Evolutionary conservation across 192 early-diverging fungal species (phyloP).

Genomic region (Rhizophagus prolifer): DNA sequence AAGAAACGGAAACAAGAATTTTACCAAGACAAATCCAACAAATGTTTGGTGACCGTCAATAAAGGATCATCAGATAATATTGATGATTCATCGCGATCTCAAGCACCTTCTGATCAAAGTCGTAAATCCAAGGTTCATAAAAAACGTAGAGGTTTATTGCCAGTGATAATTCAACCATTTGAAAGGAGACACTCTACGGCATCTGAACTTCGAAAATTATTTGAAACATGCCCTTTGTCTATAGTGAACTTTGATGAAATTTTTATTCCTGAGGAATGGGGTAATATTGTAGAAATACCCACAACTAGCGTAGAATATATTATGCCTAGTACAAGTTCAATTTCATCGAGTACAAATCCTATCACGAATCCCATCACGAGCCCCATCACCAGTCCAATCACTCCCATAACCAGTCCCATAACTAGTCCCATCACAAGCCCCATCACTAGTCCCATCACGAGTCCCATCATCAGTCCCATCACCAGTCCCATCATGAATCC

Average conservation of each 20-base stretch:
- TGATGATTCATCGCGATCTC: not conserved
- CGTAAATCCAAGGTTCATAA: not conserved
- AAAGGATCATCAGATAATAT: not conserved
- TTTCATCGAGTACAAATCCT: not conserved
- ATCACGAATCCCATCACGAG: not conserved
- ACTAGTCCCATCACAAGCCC: too few relatives aligned
- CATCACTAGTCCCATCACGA: too few relatives aligned
- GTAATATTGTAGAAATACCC: not conserved
- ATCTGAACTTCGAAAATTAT: conserved; percentile 23
- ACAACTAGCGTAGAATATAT: not conserved
- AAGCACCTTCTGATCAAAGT: not conserved
- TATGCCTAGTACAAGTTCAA: not conserved
- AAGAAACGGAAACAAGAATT: not conserved
- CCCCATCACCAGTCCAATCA: too few relatives aligned
- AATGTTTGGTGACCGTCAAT: not conserved
- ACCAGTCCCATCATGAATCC: too few relatives aligned
- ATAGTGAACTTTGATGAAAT: conserved; percentile 16
- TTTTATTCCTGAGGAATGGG: conserved; percentile 19
- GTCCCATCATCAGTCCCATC: too few relatives aligned
- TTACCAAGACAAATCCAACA: not conserved
- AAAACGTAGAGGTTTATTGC: not conserved
- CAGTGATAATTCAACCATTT: not conserved
- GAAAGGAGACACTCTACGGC: conserved; percentile 12
- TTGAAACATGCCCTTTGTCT: conserved; percentile 9
- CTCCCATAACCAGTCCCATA: too few relatives aligned